Evolutionary conservation across 257 asterid genomes (phyloP), one percentile per base, ranked within the genome.

Genomic region (Leptodermis oblonga): DNA sequence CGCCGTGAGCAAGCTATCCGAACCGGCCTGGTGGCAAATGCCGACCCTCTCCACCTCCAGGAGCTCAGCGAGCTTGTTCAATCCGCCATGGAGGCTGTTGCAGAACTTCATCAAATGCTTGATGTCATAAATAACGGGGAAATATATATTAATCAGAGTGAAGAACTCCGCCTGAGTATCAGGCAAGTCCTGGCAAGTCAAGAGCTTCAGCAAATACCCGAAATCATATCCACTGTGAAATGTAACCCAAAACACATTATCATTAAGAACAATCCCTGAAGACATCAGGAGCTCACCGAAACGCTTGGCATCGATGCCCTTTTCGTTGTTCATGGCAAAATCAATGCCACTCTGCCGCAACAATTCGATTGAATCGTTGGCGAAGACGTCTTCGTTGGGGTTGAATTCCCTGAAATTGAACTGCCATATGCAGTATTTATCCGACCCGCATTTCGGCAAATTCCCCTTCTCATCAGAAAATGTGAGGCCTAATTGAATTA

Each of bases 231-330:
- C 96, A 7, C 96, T 85, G 25, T 89, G 96, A 64, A 89, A 89
- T 0, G 94, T 85, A 51, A 89, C 94, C 96, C 96, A 89, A 46
- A 72, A 79, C 45, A 89, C 85, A 55, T 75, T 81, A 54, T 82
- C 88, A 63, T 85, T 89, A 87, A 86, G 71, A 22, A 89, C 93
- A 23, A 89, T 78, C 69, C 93, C 96, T 0, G 96, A 86, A 0
- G 93, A 83, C 96, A 89, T 89, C 81, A 86, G 65, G 30, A 86
- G 91, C 86, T 86, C 96, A 48, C 92, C 94, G 45, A 89, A 89
- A 0, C 77, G 77, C 70, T 80, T 73, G 1, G 86, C 79, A 45
- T 84, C 89, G 58, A 89, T 79, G 6, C 96, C 96, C 65, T 74
- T 82, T 45, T 86, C 83, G 0, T 48, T 83, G 28, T 89, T 86